Evolutionary conservation across 2,329 filamentous ascomycete species (phyloP).

Genomic region (Fusarium equiseti): DNA sequence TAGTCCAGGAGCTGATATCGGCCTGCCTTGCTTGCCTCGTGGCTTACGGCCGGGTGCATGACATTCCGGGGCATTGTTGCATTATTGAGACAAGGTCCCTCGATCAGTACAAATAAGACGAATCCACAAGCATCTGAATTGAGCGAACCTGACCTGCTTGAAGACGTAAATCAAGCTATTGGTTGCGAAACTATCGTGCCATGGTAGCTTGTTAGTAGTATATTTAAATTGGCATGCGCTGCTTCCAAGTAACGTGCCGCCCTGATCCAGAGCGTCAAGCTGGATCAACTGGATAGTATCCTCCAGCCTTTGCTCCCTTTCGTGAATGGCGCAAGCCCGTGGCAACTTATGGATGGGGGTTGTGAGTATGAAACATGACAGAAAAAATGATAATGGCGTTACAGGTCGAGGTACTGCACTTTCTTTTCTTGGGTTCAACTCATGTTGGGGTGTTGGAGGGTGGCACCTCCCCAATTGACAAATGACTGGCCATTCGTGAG

Average conservation of each 20-base stretch:
- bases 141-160: not conserved
- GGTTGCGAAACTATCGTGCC: constrained; percentile 11
- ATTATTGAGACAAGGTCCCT: constrained; percentile 30
- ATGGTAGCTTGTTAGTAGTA: not conserved
- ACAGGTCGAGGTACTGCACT: constrained; percentile 6
- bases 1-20: constrained; percentile 19
- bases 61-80: constrained; percentile 29
- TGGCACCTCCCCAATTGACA: not conserved
- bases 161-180: not conserved
- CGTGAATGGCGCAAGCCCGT: not conserved
- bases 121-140: not conserved
- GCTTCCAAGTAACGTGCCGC: constrained; percentile 8
- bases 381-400: constrained; percentile 9
- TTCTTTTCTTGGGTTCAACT: constrained; percentile 2
- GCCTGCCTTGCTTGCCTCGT: constrained; percentile 32
- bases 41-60: constrained; percentile 33
- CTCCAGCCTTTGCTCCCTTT: not conserved
- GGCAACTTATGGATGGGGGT: not conserved
- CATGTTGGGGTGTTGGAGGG: not conserved
- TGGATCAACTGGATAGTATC: not conserved
- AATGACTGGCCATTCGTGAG: not conserved
- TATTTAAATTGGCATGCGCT: constrained; percentile 14
- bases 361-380: constrained; percentile 6
- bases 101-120: not conserved
- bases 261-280: constrained; percentile 1